Conservation (phyloP, 352 stramenopile species). For the Phytophthora ramorum region DNA sequence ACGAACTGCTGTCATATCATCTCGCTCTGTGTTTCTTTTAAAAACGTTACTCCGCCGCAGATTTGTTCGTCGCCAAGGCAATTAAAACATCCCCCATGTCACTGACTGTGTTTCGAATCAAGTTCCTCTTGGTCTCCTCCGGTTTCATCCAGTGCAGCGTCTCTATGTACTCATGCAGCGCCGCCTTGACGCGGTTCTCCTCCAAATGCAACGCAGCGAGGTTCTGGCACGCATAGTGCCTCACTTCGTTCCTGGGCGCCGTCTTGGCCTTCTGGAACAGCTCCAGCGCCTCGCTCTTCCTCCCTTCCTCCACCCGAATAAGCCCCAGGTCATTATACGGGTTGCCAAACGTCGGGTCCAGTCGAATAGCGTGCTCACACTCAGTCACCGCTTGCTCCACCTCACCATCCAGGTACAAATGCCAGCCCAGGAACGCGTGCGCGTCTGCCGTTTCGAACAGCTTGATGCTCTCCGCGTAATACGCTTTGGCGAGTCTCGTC, state of each 20-base stretch:
- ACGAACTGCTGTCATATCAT: too few species aligned
- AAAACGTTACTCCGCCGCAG: constrained; percentile 19
- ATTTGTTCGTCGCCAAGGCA: constrained; percentile 48
- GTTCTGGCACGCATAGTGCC: constrained; percentile 73
- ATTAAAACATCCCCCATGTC: constrained; percentile 77
- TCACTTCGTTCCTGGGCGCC: constrained; percentile 69
- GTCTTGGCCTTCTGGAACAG: constrained; percentile 72
- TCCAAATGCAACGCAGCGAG: constrained; percentile 69
- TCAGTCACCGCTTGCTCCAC: constrained; percentile 59
- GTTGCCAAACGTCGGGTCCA: constrained; percentile 77
- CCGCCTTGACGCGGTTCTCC: constrained; percentile 65
- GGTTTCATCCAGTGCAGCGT: constrained; percentile 72
- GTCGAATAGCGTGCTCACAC: constrained; percentile 63
- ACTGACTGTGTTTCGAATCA: constrained; percentile 74
- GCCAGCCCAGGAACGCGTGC: constrained; percentile 71
- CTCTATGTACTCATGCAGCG: constrained; percentile 82
- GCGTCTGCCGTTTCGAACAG: constrained; percentile 72
- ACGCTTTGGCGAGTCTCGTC: constrained; percentile 65
- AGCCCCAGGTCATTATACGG: constrained; percentile 79
- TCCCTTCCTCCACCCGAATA: constrained; percentile 67
- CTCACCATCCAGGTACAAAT: constrained; percentile 70
- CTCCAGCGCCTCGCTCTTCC: constrained; percentile 57
- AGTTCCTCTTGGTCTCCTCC: constrained; percentile 43
- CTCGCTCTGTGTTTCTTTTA: too few species aligned
- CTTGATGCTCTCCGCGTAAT: constrained; percentile 75